Percentiles rank a stretch among this genome's conserved stretches.
Conservation (phyloP, 2,329 filamentous ascomycete species). For the Apiospora marii region DNA sequence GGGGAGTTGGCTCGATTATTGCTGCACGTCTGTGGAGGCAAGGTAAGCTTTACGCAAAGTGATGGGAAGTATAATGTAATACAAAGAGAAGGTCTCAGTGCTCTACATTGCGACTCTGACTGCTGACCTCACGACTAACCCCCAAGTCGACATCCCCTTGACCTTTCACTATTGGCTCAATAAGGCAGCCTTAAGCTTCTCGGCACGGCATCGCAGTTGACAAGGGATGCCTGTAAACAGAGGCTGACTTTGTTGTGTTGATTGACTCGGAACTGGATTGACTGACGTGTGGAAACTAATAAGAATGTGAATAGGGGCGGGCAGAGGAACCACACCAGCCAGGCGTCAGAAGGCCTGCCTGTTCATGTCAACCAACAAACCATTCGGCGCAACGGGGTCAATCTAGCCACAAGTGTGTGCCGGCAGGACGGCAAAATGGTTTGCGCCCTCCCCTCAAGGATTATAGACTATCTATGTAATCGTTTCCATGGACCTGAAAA, state of each 20-base stretch:
- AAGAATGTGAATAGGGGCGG: not conserved
- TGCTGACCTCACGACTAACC: no score
- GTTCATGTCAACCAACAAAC: not conserved
- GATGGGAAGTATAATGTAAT: not conserved
- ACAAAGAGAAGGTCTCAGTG: no score
- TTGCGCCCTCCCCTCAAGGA: not conserved
- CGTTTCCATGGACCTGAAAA: conserved; percentile 3
- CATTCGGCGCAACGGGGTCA: not conserved
- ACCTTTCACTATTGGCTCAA: no score
- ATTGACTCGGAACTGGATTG: not conserved
- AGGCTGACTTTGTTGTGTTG: not conserved
- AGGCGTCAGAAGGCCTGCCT: not conserved
- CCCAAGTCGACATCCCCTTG: not conserved
- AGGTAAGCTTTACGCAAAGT: not conserved
- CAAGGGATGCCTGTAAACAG: not conserved
- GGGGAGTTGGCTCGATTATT: not conserved
- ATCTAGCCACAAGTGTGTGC: not conserved
- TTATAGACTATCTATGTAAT: conserved; percentile 20
- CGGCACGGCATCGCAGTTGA: not conserved
- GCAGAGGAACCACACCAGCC: not conserved
- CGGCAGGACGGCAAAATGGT: not conserved
- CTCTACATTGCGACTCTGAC: no score
- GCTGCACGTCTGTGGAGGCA: not conserved
- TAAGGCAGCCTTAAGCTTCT: not conserved
- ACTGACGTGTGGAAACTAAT: not conserved